Conservation (phyloP, 441 rosid genomes). For the Populus trichocarpa region DNA sequence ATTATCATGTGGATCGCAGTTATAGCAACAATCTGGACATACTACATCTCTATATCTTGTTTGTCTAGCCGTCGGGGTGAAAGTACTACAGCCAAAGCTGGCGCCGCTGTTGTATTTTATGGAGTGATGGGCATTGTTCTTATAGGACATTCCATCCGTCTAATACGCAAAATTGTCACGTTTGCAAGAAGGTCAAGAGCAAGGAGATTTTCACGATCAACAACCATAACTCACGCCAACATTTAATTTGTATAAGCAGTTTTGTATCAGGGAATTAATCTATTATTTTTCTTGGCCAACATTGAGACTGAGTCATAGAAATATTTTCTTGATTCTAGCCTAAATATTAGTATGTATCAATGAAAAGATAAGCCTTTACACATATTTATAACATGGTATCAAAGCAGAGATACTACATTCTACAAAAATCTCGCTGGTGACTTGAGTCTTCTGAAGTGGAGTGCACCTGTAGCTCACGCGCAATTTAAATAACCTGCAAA, state of each 20-base stretch:
- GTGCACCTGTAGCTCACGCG: too few species aligned
- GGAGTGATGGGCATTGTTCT: background rate
- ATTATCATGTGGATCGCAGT: constrained; percentile 24
- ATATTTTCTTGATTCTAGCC: too few species aligned
- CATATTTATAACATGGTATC: too few species aligned
- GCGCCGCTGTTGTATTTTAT: background rate
- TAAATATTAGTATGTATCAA: too few species aligned
- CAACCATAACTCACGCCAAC: background rate
- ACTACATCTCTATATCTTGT: background rate
- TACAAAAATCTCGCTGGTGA: too few species aligned
- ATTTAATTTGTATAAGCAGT: background rate
- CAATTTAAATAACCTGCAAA: too few species aligned
- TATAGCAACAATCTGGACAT: constrained; percentile 8
- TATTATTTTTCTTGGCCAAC: too few species aligned
- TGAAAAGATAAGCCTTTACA: too few species aligned
- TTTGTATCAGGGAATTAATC: background rate
- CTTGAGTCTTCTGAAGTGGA: too few species aligned
- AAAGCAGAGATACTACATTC: too few species aligned
- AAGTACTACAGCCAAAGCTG: too few species aligned
- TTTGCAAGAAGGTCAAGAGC: background rate
- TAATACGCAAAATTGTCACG: background rate
- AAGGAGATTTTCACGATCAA: background rate
- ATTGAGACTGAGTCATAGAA: too few species aligned
- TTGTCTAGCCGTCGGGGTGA: background rate
- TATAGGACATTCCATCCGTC: background rate